Evolutionary conservation across 2,329 filamentous ascomycete genomes (phyloP).

Genomic region (Nothopassalora personata): DNA sequence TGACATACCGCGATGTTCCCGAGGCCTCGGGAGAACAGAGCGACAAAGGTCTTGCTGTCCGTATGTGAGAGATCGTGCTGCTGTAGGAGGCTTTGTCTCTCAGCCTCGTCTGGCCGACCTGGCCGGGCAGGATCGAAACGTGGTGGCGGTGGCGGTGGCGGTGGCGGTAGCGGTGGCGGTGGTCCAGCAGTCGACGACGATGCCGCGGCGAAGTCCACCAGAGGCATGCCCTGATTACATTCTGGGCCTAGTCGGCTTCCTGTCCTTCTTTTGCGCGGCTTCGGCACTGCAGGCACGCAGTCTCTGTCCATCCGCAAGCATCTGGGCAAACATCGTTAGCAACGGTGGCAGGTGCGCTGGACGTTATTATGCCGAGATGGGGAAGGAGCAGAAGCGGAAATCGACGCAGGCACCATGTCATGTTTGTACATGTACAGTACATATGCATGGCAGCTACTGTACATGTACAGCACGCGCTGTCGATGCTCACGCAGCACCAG

Average conservation of each 20-base stretch:
- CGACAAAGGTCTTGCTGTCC: constrained; percentile 21
- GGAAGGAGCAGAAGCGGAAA: neutral
- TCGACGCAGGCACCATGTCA: neutral
- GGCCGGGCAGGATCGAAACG: constrained; percentile 10
- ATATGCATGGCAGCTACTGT: neutral
- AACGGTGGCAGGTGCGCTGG: too few relatives aligned
- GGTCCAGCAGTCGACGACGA: constrained; percentile 2
- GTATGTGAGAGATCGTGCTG: constrained; percentile 21
- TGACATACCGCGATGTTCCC: constrained; percentile 15
- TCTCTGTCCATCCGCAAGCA: constrained; percentile 26
- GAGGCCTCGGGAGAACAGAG: constrained; percentile 20
- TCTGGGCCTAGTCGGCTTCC: constrained; percentile 16
- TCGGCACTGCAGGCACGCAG: constrained; percentile 24
- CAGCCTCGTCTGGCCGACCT: constrained; percentile 8
- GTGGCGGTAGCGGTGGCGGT: constrained; percentile 6
- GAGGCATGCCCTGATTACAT: constrained; percentile 16
- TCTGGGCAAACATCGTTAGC: constrained; percentile 18
- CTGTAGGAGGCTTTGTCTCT: constrained; percentile 9
- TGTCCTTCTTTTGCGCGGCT: constrained; percentile 24
- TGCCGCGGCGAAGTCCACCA: constrained; percentile 17
- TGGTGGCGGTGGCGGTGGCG: constrained; percentile 9
- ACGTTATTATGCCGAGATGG: neutral
- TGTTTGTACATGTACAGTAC: neutral
- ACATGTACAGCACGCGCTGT: neutral
- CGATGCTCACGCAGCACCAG: neutral